A percentile compares a stretch with the other conserved stretches of the same genome.
Conservation (phyloP, 148 eudicot genomes). For the Polygonum aviculare region DNA sequence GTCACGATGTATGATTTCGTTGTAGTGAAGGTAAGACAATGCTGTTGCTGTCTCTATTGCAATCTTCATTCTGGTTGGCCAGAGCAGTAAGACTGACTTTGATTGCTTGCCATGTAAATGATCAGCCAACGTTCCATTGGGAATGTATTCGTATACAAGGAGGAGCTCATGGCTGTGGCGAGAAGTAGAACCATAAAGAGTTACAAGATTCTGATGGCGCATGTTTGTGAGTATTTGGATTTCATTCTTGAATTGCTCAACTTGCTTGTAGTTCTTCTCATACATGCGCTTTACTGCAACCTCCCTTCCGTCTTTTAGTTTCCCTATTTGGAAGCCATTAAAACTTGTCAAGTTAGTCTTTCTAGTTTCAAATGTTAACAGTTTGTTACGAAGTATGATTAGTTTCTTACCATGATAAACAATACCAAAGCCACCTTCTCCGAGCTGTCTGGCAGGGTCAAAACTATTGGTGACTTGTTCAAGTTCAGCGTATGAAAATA, state of each 20-base stretch:
- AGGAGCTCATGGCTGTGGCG: conserved; percentile 3
- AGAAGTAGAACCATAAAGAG: not conserved
- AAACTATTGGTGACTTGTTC: not conserved
- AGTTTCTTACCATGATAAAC: not conserved
- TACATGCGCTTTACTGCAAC: conserved; percentile 5
- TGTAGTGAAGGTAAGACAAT: not conserved
- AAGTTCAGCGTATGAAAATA: not conserved
- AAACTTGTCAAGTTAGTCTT: not conserved
- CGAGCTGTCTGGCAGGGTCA: conserved; percentile 1
- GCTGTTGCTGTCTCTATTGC: not conserved
- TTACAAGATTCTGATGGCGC: not conserved
- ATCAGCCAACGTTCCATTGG: not conserved
- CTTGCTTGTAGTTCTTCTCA: conserved; percentile 2
- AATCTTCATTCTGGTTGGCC: not conserved
- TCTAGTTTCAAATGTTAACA: not conserved
- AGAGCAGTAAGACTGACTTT: not conserved
- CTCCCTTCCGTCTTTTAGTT: not conserved
- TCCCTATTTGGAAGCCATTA: not conserved
- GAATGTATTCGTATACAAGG: conserved; percentile 4
- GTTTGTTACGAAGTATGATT: not conserved
- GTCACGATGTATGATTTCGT: not conserved
- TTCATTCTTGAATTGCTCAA: not conserved
- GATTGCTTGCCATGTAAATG: not conserved
- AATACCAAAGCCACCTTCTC: conserved; percentile 7
- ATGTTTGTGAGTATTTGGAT: not conserved